phyloP scores from a whole-genome alignment of 345 rosid genomes.

The Populus euphratica region DNA sequence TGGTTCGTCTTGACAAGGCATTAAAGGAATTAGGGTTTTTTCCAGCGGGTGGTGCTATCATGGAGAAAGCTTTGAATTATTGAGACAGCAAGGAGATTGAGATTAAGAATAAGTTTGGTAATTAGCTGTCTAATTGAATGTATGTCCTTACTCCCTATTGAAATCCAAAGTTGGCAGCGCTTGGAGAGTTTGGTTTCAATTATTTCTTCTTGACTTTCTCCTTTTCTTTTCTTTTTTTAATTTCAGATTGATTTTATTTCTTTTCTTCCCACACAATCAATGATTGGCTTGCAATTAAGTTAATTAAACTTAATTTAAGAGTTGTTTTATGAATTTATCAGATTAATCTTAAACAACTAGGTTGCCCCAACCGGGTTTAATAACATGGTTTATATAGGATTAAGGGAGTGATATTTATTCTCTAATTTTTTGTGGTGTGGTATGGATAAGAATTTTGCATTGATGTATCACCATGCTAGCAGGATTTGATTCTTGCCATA shows the following conservation, averaged over 20 bases:
- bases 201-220: neutral
- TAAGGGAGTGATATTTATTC: neutral
- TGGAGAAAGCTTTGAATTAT: neutral
- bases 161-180: neutral
- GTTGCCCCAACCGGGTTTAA: too few relatives aligned
- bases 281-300: too few relatives aligned
- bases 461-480: too few relatives aligned
- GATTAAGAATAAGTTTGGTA: neutral
- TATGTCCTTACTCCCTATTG: neutral
- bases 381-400: too few relatives aligned
- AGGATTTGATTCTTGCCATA: too few relatives aligned
- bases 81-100: neutral
- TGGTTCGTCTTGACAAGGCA: neutral
- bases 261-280: neutral
- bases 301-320: too few relatives aligned
- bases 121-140: neutral
- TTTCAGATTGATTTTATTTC: neutral
- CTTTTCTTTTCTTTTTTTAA: neutral
- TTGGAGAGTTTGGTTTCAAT: neutral
- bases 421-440: neutral
- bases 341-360: too few relatives aligned
- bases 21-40: neutral
- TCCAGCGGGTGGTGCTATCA: neutral
- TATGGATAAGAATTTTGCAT: neutral
- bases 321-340: fast-evolving